Percentiles rank a stretch among this genome's conserved stretches.
Conservation (phyloP, 148 eudicot species). For the Nepenthes mirabilis region DNA sequence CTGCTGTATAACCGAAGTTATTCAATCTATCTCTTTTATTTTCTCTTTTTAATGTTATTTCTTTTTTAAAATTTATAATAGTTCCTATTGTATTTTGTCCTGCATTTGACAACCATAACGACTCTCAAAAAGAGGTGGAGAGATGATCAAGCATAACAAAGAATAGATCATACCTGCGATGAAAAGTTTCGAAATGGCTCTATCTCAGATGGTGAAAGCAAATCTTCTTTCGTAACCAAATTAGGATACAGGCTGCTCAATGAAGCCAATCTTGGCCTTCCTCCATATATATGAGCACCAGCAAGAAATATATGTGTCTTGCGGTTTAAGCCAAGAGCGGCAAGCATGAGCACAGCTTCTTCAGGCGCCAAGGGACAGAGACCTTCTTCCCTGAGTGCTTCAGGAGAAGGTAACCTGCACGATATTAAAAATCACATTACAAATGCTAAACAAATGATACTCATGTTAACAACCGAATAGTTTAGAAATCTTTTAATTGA, state of each 20-base stretch:
- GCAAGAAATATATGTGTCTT: slow-evolving; percentile 69
- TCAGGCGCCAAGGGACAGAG: slow-evolving; percentile 92
- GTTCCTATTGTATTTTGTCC: no score
- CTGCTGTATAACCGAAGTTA: no score
- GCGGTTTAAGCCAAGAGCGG: slow-evolving; percentile 89
- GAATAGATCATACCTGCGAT: slow-evolving; percentile 53
- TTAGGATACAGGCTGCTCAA: slow-evolving; percentile 77
- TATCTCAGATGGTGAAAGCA: slow-evolving; percentile 75
- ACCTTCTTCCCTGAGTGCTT: slow-evolving; percentile 65
- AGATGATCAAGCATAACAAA: background rate
- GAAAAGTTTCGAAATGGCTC: slow-evolving; percentile 82
- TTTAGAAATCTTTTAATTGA: no score
- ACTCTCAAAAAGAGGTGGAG: background rate
- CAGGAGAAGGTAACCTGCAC: slow-evolving; percentile 78
- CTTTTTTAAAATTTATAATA: no score
- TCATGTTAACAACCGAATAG: no score
- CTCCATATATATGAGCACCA: slow-evolving; percentile 96
- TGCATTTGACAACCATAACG: no score
- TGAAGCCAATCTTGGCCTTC: slow-evolving; percentile 68
- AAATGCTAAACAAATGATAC: background rate
- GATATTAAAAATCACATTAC: background rate
- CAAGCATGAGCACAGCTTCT: slow-evolving; percentile 95
- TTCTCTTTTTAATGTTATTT: no score
- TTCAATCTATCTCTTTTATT: no score
- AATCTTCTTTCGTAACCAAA: slow-evolving; percentile 78